A percentile compares a stretch with the other conserved stretches of the same genome.
phyloP scores from a whole-genome alignment of 2,329 filamentous ascomycete species.

The Aspergillus amoenus region DNA sequence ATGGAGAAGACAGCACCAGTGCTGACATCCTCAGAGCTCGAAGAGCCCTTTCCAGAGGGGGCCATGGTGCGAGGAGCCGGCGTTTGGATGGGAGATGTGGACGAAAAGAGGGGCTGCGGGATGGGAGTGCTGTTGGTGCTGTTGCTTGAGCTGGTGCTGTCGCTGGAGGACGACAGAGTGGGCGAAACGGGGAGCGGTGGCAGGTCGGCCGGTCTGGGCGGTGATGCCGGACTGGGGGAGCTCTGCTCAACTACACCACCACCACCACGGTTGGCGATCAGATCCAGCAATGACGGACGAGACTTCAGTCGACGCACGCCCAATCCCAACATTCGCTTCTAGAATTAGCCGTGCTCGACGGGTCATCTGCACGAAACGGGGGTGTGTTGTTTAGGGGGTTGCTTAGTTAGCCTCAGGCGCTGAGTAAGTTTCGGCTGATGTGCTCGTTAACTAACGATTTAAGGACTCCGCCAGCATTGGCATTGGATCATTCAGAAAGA shows the following conservation, averaged over 20 bases:
- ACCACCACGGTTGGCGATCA: conserved; percentile 43
- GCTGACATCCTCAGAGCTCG: conserved; percentile 52
- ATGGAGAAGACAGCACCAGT: conserved; percentile 70
- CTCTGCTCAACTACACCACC: conserved; percentile 6
- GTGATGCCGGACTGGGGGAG: conserved; percentile 24
- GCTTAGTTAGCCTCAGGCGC: conserved; percentile 2
- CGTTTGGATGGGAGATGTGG: conserved; percentile 25
- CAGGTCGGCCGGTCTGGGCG: conserved; percentile 39
- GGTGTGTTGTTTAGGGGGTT: background rate
- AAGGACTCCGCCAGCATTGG: background rate
- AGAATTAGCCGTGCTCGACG: background rate
- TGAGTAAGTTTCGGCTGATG: conserved; percentile 7
- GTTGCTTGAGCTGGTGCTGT: conserved; percentile 15
- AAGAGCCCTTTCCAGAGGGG: conserved; percentile 41
- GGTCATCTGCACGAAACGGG: background rate
- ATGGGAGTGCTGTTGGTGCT: conserved; percentile 9
- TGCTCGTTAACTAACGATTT: background rate
- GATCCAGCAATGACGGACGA: conserved; percentile 63
- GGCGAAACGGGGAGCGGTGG: conserved; percentile 48
- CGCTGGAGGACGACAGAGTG: conserved; percentile 31
- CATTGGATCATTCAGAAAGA: background rate
- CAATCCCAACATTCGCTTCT: conserved; percentile 55
- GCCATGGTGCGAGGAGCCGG: conserved; percentile 40
- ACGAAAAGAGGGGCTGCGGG: conserved; percentile 19
- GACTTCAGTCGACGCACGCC: conserved; percentile 57